Evolutionary conservation across 768 basidiomycete genomes (phyloP), one percentile per base, ranked within the genome.

Genomic region (Cytidiella melzeri): DNA sequence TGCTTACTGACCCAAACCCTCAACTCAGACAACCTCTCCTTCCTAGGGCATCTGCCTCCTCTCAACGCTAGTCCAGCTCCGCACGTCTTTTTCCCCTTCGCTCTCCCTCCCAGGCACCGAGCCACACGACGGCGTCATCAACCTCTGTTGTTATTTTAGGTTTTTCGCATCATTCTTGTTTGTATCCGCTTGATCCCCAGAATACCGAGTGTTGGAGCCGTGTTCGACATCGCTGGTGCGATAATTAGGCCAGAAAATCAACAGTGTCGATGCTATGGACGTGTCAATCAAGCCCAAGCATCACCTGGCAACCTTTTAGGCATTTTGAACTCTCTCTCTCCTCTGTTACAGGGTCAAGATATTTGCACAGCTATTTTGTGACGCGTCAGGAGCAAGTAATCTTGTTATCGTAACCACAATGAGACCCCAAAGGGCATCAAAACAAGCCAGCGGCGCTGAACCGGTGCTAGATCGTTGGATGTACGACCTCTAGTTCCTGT

Each of bases 31-130:
- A n/a, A n/a, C n/a, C n/a, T n/a, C n/a, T n/a, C 21, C 12, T n/a
- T n/a, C n/a, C 0, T 37, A 92, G 89, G 86, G 84, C 9, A 84
- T 87, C 37, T 92, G 92, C 61, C 76, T 92, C 30, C 77, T 92
- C 24, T 83, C 87, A 3, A 92, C 88, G 0, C 68, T 92, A 42
- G 81, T 92, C 11, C 90, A 92, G 63, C 72, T 92, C 41, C 83
- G 89, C 36, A 81, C 83, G 23, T 83, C 84, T 10, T 90, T 92
- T 63, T 89, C 90, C 2, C 80, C 81, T 0, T 77, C 81, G 1
- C 63, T 74, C 6, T 12, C 56, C 15, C 45, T 49, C 4, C 18
- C 58, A 15, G 56, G 52, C 58, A 38, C 54, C 28, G 50, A 52
- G 39, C 18, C 59, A 37, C 46, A 52, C 51, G 49, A 15, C 12